Evolutionary conservation across 352 stramenopile genomes (phyloP), one percentile per base, ranked within the genome.

Genomic region (Phytophthora kernoviae): DNA sequence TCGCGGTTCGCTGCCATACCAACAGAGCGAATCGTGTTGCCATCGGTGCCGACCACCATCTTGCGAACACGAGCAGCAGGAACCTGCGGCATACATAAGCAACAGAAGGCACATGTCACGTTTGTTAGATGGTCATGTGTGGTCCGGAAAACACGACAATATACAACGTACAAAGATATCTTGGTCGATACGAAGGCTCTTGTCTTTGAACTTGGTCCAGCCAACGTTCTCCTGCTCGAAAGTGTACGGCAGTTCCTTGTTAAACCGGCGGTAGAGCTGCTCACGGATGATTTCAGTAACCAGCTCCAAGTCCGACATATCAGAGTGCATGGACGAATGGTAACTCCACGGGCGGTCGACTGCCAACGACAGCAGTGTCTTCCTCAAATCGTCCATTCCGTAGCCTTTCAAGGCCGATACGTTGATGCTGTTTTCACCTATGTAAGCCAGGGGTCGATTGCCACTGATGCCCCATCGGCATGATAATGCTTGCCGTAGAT

Each of bases 271-370:
- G 58, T 88, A 96, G 44, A 96, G 77, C 68, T 96, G 93, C 47
- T 93, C 87, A 21, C 87, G 84, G 51, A 96, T 96, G 68, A 96
- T 96, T 58, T 96, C 87, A 9, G 70, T 88, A 52, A 96, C 87
- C 27, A 96, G 65, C 18, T 93, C 84, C 47, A 96, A 54, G 49
- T 94, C 85, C 3, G 84, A 93, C 58, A 85, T 68, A 36, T 93
- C 82, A 47, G 87, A 94, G 73, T 87, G 87, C 66, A 93, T 88
- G 1, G 81, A 91, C 53, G 87, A 96, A 64, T 94, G 84, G 58
- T 91, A 96, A 57, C 79, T 88, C 79, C 87, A 96, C 32, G 79
- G 74, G 6, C 84, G 70, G n/a, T 90, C 73, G 5, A 94, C 81
- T 0, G 81, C 83, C 17, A 92, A 73, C 20, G 63, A 77, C 6